These are phyloP conservation scores for Pichia rugopelliculosa DNA, from an alignment of 805 yeast species.

Conservation along the genomic window DNA sequence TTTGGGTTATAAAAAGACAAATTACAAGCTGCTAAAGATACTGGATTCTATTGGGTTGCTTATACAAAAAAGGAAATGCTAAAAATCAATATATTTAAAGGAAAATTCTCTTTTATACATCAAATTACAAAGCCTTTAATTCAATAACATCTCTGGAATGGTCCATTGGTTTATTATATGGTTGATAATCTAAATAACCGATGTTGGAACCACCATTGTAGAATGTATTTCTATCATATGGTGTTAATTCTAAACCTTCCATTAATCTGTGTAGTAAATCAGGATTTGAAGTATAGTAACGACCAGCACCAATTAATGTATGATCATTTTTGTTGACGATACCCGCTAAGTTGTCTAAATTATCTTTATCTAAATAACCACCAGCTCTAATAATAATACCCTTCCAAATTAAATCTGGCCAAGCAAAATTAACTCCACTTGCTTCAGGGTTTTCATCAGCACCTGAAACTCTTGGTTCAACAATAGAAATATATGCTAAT, in stretches of 20 bases:
- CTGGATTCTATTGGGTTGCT: no score
- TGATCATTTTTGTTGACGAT: conserved; percentile 27
- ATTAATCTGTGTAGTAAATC: conserved; percentile 33
- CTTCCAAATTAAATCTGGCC: conserved; percentile 17
- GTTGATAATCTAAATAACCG: conserved; percentile 12
- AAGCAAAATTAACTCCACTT: conserved; percentile 9
- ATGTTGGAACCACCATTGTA: conserved; percentile 21
- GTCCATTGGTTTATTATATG: conserved; percentile 11
- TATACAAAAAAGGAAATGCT: no score
- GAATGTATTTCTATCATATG: conserved; percentile 34
- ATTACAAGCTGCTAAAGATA: no score
- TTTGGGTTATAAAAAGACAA: no score
- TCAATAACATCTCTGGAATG: conserved; percentile 7
- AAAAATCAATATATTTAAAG: no score
- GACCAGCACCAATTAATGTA: conserved; percentile 36
- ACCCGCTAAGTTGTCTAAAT: conserved; percentile 11
- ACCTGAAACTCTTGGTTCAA: conserved; percentile 73
- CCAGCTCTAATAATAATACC: conserved; percentile 19
- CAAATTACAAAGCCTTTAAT: conserved; percentile 11
- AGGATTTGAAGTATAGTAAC: conserved; percentile 40
- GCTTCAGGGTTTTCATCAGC: conserved; percentile 10
- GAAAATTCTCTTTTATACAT: no score
- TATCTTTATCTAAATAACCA: conserved; percentile 22
- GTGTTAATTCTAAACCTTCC: conserved; percentile 29
- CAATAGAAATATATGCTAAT: conserved; percentile 22